These are phyloP conservation scores for Chlorociboria aeruginascens DNA, from an alignment of 495 filamentous ascomycete genomes.

Conservation along the genomic window DNA sequence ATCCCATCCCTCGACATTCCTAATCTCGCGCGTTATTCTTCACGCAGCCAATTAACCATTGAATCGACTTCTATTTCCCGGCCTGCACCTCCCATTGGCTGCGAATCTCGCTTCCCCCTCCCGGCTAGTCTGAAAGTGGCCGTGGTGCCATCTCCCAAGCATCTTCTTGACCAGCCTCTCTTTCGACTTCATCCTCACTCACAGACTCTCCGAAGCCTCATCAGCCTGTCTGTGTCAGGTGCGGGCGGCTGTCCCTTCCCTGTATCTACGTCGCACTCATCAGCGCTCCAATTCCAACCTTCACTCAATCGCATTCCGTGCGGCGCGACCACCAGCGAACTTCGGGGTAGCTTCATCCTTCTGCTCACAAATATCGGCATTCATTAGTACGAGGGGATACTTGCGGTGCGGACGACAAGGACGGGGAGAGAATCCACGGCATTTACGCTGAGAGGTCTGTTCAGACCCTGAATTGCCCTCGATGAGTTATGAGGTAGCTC, in stretches of 20 bases:
- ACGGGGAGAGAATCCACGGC: not conserved
- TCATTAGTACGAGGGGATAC: not conserved
- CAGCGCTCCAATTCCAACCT: not conserved
- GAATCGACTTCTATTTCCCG: no score
- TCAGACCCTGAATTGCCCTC: slow-evolving; percentile 21
- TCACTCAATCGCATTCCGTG: not conserved
- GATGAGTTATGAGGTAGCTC: slow-evolving; percentile 36
- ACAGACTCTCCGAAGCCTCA: not conserved
- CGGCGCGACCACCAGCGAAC: not conserved
- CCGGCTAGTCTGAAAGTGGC: no score
- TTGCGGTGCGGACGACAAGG: not conserved
- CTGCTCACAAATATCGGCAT: not conserved
- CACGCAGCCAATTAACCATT: no score
- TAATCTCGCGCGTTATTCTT: no score
- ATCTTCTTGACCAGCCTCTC: not conserved
- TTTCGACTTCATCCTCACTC: not conserved
- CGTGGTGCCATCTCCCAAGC: not conserved
- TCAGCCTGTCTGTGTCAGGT: slow-evolving; percentile 3
- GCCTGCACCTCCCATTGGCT: no score
- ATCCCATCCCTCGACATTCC: no score
- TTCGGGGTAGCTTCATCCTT: slow-evolving; percentile 3
- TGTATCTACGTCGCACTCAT: slow-evolving; percentile 14
- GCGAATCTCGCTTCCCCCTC: no score
- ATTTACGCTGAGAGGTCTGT: not conserved
- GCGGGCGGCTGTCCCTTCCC: not conserved